phyloP scores from a whole-genome alignment of 2,329 filamentous ascomycete species.

The Penicillium sp. region DNA sequence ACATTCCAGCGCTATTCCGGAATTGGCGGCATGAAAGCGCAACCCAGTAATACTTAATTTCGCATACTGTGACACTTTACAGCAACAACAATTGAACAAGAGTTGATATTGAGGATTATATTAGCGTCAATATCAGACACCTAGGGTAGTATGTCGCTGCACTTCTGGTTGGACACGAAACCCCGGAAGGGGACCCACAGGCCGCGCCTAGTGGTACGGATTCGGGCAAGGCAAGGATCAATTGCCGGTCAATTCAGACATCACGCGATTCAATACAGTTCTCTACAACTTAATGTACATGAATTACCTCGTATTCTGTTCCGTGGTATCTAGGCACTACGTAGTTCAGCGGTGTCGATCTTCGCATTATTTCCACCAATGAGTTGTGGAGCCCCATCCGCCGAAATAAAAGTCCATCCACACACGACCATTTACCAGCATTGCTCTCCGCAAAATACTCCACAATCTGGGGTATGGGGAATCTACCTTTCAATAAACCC shows the following conservation, averaged over 20 bases:
- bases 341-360: neutral
- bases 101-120: neutral
- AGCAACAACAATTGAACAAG: neutral
- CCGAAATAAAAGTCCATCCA: constrained; percentile 14
- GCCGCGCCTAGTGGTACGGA: neutral
- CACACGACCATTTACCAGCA: neutral
- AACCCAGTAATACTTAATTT: neutral
- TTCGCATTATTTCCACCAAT: constrained; percentile 9
- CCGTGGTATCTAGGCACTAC: neutral
- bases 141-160: neutral
- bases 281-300: neutral
- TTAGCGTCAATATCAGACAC: neutral
- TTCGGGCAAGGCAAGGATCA: neutral
- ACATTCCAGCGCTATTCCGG: neutral
- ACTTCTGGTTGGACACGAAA: neutral
- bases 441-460: constrained; percentile 8
- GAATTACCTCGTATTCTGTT: neutral
- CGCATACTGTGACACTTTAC: neutral
- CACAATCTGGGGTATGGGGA: constrained; percentile 3
- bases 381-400: neutral
- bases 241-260: neutral
- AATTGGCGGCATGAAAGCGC: neutral
- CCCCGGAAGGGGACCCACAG: neutral
- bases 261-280: neutral
- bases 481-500: neutral